Conservation (phyloP, 148 eudicot species). For the Silene latifolia region DNA sequence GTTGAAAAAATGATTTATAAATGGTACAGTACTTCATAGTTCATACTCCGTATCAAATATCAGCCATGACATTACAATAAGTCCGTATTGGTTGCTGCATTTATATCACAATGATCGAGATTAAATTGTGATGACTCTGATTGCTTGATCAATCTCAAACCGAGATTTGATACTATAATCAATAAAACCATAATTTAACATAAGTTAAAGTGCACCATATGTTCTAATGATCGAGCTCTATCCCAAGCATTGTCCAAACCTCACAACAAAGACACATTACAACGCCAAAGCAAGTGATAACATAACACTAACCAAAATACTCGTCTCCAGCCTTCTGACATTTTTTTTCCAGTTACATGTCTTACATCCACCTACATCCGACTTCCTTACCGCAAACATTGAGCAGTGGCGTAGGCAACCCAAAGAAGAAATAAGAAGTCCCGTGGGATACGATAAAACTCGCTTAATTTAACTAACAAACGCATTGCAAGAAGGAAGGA, state of each 20-base stretch:
- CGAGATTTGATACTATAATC: too few relatives aligned
- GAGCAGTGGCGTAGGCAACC: slow-evolving; percentile 3
- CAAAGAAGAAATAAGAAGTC: slow-evolving; percentile 6
- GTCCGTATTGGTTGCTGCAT: too few relatives aligned
- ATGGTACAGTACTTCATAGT: background rate
- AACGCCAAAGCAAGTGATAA: background rate
- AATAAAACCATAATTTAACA: too few relatives aligned
- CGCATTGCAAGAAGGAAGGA: background rate
- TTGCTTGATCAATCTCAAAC: too few relatives aligned
- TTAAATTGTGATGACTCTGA: too few relatives aligned
- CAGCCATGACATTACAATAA: too few relatives aligned
- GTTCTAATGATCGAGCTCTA: too few relatives aligned
- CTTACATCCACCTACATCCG: slow-evolving; percentile 2
- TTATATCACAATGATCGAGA: too few relatives aligned
- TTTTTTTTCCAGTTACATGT: background rate
- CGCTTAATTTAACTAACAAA: slow-evolving; percentile 14
- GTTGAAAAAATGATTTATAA: background rate
- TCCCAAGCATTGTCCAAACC: background rate
- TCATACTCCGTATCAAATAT: too few relatives aligned
- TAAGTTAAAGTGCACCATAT: too few relatives aligned
- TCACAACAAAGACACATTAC: background rate
- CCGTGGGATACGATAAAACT: background rate
- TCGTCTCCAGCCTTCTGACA: background rate
- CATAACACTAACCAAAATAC: background rate
- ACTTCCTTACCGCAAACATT: too few relatives aligned